Conservation (phyloP, 306 rosid species). For the Medicago truncatula region MtrunA17r5.0-ANR NC_053047.1:7349001-7349500, state of each 20-base stretch:
- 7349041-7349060: not conserved
- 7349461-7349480: not conserved
- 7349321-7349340: no score
- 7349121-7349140: not conserved
- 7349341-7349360: no score
- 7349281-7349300: no score
- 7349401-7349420: not conserved
- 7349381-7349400: no score
- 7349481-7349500: not conserved
- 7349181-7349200: not conserved
- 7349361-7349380: no score
- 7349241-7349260: no score
- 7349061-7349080: not conserved
- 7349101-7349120: not conserved
- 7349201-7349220: not conserved
- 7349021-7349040: not conserved
- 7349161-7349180: no score
- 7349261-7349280: no score
- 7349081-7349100: not conserved
- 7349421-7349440: not conserved
- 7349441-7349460: constrained; percentile 17
- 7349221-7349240: no score
- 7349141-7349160: no score
- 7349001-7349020: constrained; percentile 22
- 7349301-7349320: no score